A percentile compares a stretch with the other conserved stretches of the same genome.
These are phyloP conservation scores for Coffea humblotiana DNA, from an alignment of 305 asterid species.

Conservation along the genomic window DNA sequence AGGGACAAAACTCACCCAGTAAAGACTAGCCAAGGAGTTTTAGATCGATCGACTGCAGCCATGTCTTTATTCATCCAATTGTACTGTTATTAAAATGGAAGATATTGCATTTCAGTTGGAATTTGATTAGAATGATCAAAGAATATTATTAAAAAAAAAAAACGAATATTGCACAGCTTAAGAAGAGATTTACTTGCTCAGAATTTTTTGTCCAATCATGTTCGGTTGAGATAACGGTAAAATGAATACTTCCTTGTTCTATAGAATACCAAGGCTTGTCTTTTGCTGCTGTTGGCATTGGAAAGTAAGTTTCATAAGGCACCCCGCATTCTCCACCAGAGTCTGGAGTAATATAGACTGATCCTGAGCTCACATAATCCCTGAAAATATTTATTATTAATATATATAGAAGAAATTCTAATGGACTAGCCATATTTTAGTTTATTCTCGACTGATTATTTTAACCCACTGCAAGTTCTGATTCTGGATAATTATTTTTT, in stretches of 20 bases:
- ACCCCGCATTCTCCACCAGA: conserved; percentile 97
- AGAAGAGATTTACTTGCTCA: conserved; percentile 37
- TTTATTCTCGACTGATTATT: too few relatives aligned
- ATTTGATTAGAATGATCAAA: not conserved
- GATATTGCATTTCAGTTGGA: not conserved
- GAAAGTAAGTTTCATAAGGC: conserved; percentile 88
- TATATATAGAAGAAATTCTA: not conserved
- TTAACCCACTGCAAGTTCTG: too few relatives aligned
- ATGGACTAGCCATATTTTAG: too few relatives aligned
- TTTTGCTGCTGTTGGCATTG: conserved; percentile 62
- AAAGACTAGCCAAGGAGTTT: conserved; percentile 86
- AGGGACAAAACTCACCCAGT: conserved; percentile 44
- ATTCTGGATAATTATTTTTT: too few relatives aligned
- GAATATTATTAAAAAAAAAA: not conserved
- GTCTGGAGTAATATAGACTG: conserved; percentile 60
- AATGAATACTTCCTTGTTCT: conserved; percentile 78
- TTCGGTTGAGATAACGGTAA: conserved; percentile 82
- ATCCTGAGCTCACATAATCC: conserved; percentile 59
- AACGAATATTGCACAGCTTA: not conserved
- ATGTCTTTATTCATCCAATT: conserved; percentile 78
- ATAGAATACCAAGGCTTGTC: conserved; percentile 95
- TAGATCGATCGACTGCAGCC: conserved; percentile 60
- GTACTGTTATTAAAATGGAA: conserved; percentile 34
- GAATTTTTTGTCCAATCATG: conserved; percentile 59
- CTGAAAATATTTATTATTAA: conserved; percentile 29